A percentile compares a stretch with the other conserved stretches of the same genome.
These are phyloP conservation scores for Clarireedia homoeocarpa DNA, from an alignment of 2,329 filamentous ascomycete species.

Conservation along the genomic window DNA sequence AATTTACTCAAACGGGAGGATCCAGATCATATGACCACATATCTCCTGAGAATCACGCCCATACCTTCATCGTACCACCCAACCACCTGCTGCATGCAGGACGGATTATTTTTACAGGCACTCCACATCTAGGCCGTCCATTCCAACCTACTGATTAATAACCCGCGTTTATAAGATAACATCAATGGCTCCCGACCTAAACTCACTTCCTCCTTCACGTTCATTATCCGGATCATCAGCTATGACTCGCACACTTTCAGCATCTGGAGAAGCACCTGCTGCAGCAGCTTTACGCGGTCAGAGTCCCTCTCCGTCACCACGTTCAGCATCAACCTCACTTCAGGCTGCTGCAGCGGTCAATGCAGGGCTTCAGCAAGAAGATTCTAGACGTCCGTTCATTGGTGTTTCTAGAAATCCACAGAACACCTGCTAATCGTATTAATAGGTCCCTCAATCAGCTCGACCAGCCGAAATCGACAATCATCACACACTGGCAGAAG, in stretches of 20 bases:
- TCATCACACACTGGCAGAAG: slow-evolving; percentile 45
- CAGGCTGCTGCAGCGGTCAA: slow-evolving; percentile 73
- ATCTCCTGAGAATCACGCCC: background rate
- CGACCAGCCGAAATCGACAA: slow-evolving; percentile 38
- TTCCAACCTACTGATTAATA: background rate
- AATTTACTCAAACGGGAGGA: background rate
- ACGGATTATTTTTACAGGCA: background rate
- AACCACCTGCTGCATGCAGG: background rate
- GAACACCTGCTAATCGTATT: slow-evolving; percentile 2
- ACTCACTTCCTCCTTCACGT: slow-evolving; percentile 46
- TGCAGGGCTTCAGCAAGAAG: slow-evolving; percentile 62
- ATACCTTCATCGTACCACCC: background rate
- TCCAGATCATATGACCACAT: background rate
- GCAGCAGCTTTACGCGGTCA: slow-evolving; percentile 32
- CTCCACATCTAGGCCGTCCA: background rate
- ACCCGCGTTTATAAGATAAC: background rate
- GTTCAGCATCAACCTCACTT: slow-evolving; percentile 61
- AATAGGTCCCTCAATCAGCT: slow-evolving; percentile 39
- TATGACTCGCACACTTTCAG: slow-evolving; percentile 34
- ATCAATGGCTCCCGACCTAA: slow-evolving; percentile 42
- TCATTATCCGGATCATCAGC: slow-evolving; percentile 29
- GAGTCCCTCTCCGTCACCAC: slow-evolving; percentile 53
- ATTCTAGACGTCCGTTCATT: slow-evolving; percentile 44
- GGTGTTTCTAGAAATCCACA: background rate
- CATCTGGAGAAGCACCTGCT: slow-evolving; percentile 18